Evolutionary conservation across 2,329 filamentous ascomycete species (phyloP), one percentile per base, ranked within the genome.

Genomic region (Allantophomopsis lycopodina): DNA sequence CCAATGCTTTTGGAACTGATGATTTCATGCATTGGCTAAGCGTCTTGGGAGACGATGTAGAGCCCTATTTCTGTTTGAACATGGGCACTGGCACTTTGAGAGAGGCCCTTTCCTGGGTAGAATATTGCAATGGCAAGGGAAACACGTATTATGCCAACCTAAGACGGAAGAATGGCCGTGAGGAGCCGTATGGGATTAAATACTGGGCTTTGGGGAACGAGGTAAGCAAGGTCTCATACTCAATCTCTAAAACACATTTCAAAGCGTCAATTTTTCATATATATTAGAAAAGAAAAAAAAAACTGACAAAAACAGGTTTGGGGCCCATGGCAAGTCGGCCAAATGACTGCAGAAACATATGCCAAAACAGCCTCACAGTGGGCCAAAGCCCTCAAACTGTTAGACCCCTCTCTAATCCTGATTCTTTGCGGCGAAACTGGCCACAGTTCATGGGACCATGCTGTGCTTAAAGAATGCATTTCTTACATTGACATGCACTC

Each of bases 121-220:
- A 91, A 55, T 91, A 91, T 64, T 91, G 85, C 65, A 91, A 91
- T 61, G 78, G 76, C 2, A 73, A 70, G n/a, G 66, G 69, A 40
- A 72, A 88, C 58, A 88, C 81, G 8, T 72, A 89, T 64, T 91
- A 86, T 56, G 84, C 84, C 45, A 88, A 89, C 54, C 65, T 88
- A 37, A 76, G 85, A 23, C 71, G 84, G 11, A 69, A 79, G 50
- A 80, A 91, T 59, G 84, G 84, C 10, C 77, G 73, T 23, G 68
- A 79, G 41, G 73, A 86, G 60, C 85, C 84, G 4, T 89, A 89
- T 60, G 78, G 79, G 43, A 73, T 88, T 51, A 86, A 84, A 60
- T 89, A 88, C 66, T 91, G 84, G 84, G 83, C 82, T 2, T 71
- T 91, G 18, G 84, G 84, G 8, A 91, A 91, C 59, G 76, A 80